Evolutionary conservation across 2,329 filamentous ascomycete species (phyloP).

Genomic region (Scopulariopsis brevicaulis): DNA sequence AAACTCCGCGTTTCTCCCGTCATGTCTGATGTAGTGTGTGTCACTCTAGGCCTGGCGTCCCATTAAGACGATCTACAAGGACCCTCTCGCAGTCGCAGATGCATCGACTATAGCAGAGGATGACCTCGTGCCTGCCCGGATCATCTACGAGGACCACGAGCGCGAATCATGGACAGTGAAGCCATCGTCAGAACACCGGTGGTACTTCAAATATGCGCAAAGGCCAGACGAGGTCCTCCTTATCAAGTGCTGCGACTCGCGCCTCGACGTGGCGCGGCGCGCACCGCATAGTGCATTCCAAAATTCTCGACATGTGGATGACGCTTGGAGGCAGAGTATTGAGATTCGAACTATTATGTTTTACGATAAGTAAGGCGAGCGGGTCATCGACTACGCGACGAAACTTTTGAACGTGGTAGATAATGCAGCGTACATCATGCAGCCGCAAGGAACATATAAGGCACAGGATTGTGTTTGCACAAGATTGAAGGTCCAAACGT

Average conservation of each 20-base stretch:
- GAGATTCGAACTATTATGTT: constrained; percentile 54
- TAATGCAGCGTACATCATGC: no score
- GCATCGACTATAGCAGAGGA: constrained; percentile 34
- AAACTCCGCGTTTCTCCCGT: neutral
- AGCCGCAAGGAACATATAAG: no score
- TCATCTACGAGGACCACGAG: constrained; percentile 36
- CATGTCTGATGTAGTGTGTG: no score
- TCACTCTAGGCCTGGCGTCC: constrained; percentile 23
- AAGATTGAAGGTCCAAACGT: no score
- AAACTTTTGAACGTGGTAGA: no score
- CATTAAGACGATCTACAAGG: constrained; percentile 28
- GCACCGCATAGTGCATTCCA: constrained; percentile 46
- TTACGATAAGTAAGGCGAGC: constrained; percentile 28
- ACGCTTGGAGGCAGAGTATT: constrained; percentile 48
- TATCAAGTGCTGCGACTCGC: constrained; percentile 47
- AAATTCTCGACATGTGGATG: constrained; percentile 36
- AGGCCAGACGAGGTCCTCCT: constrained; percentile 41
- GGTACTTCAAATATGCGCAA: constrained; percentile 41
- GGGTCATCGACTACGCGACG: no score
- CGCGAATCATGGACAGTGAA: constrained; percentile 36
- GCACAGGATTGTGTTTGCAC: no score
- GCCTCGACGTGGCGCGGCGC: constrained; percentile 18
- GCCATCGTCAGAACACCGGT: constrained; percentile 29
- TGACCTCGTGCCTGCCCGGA: constrained; percentile 35
- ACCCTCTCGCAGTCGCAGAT: constrained; percentile 42